phyloP scores from a whole-genome alignment of 2,329 filamentous ascomycete species.

The Epicoccum nigrum region DNA sequence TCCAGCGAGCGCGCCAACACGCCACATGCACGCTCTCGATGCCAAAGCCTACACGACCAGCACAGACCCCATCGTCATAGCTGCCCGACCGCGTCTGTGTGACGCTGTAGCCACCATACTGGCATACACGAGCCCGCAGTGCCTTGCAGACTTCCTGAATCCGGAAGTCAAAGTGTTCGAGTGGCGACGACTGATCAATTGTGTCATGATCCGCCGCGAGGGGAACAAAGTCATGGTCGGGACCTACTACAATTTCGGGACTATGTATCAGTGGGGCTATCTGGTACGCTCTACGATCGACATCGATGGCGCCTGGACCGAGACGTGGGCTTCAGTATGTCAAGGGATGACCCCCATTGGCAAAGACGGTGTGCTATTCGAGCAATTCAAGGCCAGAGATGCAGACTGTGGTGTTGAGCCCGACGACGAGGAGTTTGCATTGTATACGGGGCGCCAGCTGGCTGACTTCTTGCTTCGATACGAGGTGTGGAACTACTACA shows the following conservation, averaged over 20 bases:
- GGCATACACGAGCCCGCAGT: constrained; percentile 13
- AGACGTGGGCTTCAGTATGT: constrained; percentile 16
- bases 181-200: constrained; percentile 20
- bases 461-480: constrained; percentile 12
- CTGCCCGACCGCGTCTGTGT: constrained; percentile 20
- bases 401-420: constrained; percentile 6
- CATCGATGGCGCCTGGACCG: constrained; percentile 14
- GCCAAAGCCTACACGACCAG: constrained; percentile 7
- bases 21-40: constrained; percentile 22
- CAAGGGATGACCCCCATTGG: constrained; percentile 14
- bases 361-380: constrained; percentile 15
- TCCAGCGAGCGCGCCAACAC: neutral
- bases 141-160: constrained; percentile 23
- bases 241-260: constrained; percentile 22
- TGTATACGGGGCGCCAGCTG: constrained; percentile 16
- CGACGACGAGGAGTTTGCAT: constrained; percentile 14
- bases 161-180: constrained; percentile 22
- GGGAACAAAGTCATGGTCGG: constrained; percentile 20
- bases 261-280: constrained; percentile 17
- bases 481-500: constrained; percentile 19
- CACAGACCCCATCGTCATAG: constrained; percentile 12
- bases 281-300: constrained; percentile 22
- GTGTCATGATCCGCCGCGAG: constrained; percentile 22
- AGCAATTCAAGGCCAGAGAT: constrained; percentile 9
- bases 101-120: constrained; percentile 25